Conservation (phyloP, 306 rosid genomes). For the Acmispon strigosus region DNA sequence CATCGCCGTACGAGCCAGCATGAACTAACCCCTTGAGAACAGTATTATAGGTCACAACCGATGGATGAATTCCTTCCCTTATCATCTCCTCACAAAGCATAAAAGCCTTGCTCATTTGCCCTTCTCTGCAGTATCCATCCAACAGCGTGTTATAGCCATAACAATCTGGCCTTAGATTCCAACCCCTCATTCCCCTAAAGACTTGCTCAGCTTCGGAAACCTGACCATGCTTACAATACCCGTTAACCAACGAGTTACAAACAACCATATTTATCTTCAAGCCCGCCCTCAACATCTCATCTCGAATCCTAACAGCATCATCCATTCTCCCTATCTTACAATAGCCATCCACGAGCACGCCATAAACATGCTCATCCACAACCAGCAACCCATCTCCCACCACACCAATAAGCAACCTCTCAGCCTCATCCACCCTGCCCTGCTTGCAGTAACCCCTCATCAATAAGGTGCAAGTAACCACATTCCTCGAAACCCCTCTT, state of each 20-base stretch:
- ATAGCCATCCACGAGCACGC: conserved; percentile 64
- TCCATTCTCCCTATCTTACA: conserved; percentile 58
- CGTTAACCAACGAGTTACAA: conserved; percentile 69
- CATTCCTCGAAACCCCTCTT: conserved; percentile 45
- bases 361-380: conserved; percentile 60
- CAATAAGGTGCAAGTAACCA: conserved; percentile 54
- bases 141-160: conserved; percentile 36
- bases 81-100: conserved; percentile 58
- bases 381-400: conserved; percentile 36
- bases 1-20: conserved; percentile 40
- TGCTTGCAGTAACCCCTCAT: conserved; percentile 58
- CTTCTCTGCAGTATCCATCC: conserved; percentile 39
- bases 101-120: conserved; percentile 27
- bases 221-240: conserved; percentile 57
- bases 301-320: conserved; percentile 61
- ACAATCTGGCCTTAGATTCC: conserved; percentile 43
- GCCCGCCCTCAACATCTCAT: conserved; percentile 55
- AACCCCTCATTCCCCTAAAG: conserved; percentile 39
- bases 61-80: conserved; percentile 41
- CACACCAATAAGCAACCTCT: conserved; percentile 42
- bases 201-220: conserved; percentile 40
- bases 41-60: conserved; percentile 63
- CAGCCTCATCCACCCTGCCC: conserved; percentile 55
- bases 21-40: conserved; percentile 61
- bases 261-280: conserved; percentile 55